Base-by-base conservation (phyloP, 2,329 filamentous ascomycete genomes). In the Scedosporium boydii region DNA sequence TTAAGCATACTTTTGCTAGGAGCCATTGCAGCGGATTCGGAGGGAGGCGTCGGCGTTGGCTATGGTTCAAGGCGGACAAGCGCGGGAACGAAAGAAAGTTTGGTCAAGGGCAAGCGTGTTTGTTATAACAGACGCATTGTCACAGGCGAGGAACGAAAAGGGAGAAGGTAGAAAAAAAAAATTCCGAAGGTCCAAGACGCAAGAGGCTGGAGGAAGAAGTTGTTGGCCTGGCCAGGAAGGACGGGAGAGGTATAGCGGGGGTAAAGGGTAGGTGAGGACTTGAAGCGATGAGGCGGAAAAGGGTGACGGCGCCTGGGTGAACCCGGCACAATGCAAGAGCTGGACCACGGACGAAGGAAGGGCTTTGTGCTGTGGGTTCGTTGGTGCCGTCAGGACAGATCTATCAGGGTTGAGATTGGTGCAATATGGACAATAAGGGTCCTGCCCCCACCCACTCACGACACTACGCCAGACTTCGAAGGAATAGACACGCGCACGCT, bases 1-100 rank as follows among this genome's bases (percentile, higher is more conserved):
- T 34, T 60, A 21, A 10, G 38, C 46, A 9, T 61, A 61, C 59
- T 56, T 41, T 61, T 61, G 59, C 44, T 61, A 10, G 59, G 59
- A 48, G 59, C 59, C 59, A 61, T 61, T 18, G 46, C 48, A 48
- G 16, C 59, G 26, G 29, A 16, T 38, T 21, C 16, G 27, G 27
- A 41, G 48, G 41, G 14, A 6, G 44, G 44, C 10, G n/a, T n/a
- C 16, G 55, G n/a, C 3, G 16, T n/a, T 16, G 55, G 21, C 12
- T 58, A 10, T 12, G 26, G 34, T 38, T 23, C 1, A 16, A 21
- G 23, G 51, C 14, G 51, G n/a, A 56, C 6, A n/a, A 14, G 48
- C 18, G 14, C 58, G 3, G 44, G 26, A 21, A 48, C 27, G 16
- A 23, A 44, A 9, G 41, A n/a, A 10, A 42, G 29, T 23, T 41